Percentiles rank a stretch among this genome's conserved stretches.
phyloP scores from a whole-genome alignment of 1,284 basidiomycete species.

The Ceratobasidium sp. region DNA sequence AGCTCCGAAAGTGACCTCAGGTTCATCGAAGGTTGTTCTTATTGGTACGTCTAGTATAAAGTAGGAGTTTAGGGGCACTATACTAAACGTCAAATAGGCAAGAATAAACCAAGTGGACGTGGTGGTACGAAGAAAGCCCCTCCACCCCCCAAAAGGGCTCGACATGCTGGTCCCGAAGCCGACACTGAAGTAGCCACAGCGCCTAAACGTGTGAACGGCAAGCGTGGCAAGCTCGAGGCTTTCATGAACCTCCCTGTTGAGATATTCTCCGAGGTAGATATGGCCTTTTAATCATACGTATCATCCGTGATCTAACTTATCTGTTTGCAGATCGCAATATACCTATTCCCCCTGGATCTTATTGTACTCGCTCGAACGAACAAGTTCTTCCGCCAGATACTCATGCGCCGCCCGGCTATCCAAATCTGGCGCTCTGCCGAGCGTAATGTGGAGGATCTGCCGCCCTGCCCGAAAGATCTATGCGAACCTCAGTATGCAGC shows the following conservation, averaged over 20 bases:
- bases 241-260: conserved; percentile 32
- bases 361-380: conserved; percentile 32
- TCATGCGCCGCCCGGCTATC: conserved; percentile 32
- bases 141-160: background rate
- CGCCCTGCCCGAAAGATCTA: conserved; percentile 37
- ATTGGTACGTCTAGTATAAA: background rate
- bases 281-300: background rate
- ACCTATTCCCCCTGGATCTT: conserved; percentile 38
- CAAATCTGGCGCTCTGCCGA: conserved; percentile 23
- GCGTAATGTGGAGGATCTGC: conserved; percentile 9
- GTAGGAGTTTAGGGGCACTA: background rate
- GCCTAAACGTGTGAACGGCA: background rate
- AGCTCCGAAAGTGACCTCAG: too few species aligned
- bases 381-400: conserved; percentile 38
- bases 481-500: conserved; percentile 42
- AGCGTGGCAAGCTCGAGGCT: conserved; percentile 9
- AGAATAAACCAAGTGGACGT: background rate
- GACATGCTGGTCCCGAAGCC: background rate
- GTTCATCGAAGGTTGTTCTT: background rate
- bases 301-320: background rate
- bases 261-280: conserved; percentile 9
- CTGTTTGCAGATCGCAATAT: conserved; percentile 19
- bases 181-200: background rate
- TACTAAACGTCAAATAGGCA: background rate
- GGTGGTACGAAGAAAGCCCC: background rate